These are phyloP conservation scores for Microthlaspi erraticum DNA, from an alignment of 345 rosid genomes.

Conservation along the genomic window DNA sequence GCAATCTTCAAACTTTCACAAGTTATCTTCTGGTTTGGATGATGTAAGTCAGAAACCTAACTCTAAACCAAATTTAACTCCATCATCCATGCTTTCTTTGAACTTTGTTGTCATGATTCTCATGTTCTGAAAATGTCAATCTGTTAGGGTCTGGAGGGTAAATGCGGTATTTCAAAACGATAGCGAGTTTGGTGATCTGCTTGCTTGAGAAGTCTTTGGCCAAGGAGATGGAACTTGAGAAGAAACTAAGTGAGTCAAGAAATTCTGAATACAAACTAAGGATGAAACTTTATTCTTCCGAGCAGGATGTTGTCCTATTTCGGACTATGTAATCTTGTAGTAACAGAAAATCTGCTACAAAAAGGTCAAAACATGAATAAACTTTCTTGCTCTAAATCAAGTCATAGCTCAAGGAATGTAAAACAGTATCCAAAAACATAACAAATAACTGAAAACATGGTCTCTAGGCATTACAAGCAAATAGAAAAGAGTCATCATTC, in stretches of 20 bases:
- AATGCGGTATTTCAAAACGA: conserved; percentile 44
- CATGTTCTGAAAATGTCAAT: too few species aligned
- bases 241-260: conserved; percentile 75
- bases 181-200: conserved; percentile 49
- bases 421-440: too few species aligned
- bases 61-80: too few species aligned
- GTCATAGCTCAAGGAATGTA: too few species aligned
- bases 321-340: too few species aligned
- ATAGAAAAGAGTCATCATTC: too few species aligned
- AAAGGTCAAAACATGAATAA: too few species aligned
- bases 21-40: conserved; percentile 55
- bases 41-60: conserved; percentile 52
- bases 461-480: too few species aligned
- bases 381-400: too few species aligned
- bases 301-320: conserved; percentile 60
- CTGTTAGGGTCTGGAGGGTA: conserved; percentile 56
- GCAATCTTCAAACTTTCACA: conserved; percentile 64
- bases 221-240: conserved; percentile 87
- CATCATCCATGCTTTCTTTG: too few species aligned
- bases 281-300: conserved; percentile 55
- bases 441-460: too few species aligned
- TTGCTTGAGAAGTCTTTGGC: conserved; percentile 95
- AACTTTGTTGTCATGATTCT: conserved; percentile 55
- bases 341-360: too few species aligned
- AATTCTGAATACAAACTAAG: conserved; percentile 61